Percentiles rank a stretch among this genome's conserved stretches.
Evolutionary conservation across 441 rosid genomes (phyloP).

Genomic region (Mallotus repandus): DNA sequence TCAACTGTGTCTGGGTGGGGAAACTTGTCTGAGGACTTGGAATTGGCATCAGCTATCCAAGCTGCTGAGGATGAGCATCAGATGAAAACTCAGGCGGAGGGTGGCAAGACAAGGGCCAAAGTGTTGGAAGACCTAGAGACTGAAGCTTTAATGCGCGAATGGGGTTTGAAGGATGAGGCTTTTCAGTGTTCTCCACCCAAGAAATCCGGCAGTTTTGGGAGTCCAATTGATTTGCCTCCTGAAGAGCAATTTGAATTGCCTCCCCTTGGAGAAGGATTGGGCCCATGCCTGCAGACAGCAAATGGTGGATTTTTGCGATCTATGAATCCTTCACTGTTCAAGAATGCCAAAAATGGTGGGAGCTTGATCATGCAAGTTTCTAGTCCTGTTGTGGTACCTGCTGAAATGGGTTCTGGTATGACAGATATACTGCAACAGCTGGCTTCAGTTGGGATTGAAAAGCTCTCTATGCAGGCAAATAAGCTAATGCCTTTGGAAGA

Average conservation of each 20-base stretch:
- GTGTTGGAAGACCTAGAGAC: constrained; percentile 78
- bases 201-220: constrained; percentile 50
- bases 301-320: constrained; percentile 87
- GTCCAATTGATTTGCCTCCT: constrained; percentile 53
- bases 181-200: constrained; percentile 73
- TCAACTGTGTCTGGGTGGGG: constrained; percentile 38
- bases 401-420: constrained; percentile 89
- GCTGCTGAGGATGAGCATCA: constrained; percentile 60
- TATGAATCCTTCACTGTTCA: constrained; percentile 73
- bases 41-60: constrained; percentile 47
- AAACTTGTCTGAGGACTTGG: constrained; percentile 46
- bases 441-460: constrained; percentile 88
- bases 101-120: constrained; percentile 53
- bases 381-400: constrained; percentile 91
- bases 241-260: constrained; percentile 64
- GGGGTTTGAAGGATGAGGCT: constrained; percentile 83
- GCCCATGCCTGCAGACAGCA: constrained; percentile 77
- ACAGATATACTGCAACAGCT: constrained; percentile 67
- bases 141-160: constrained; percentile 81
- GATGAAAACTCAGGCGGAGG: constrained; percentile 39
- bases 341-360: constrained; percentile 59
- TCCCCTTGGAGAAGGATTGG: constrained; percentile 76
- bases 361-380: constrained; percentile 94
- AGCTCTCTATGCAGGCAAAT: constrained; percentile 94
- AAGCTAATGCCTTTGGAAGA: constrained; percentile 92